Percentiles rank a stretch among this genome's conserved stretches.
Evolutionary conservation across 2,329 filamentous ascomycete species (phyloP).

Genomic region (Phaeosphaeriaceae sp.): DNA sequence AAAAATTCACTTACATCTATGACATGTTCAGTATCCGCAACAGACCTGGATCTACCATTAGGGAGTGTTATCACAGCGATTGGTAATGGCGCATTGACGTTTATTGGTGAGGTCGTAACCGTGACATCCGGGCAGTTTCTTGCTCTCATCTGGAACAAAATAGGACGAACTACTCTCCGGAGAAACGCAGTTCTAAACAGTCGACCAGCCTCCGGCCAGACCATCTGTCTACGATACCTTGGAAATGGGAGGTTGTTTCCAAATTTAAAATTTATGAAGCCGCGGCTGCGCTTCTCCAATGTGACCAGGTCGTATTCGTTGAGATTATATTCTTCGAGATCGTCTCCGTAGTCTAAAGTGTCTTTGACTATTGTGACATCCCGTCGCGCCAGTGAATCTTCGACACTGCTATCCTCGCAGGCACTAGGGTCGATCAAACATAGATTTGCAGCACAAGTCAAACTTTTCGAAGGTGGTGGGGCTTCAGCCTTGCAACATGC

Average conservation of each 20-base stretch:
- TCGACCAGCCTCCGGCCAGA: background rate
- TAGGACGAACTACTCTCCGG: background rate
- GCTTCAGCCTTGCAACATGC: background rate
- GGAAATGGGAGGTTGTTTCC: background rate
- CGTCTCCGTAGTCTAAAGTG: background rate
- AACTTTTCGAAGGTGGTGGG: background rate
- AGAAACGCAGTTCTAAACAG: background rate
- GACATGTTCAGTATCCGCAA: background rate
- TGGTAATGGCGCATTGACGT: background rate
- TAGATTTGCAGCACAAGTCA: background rate
- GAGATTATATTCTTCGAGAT: too few relatives aligned
- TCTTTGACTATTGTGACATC: background rate
- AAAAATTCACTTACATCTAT: background rate
- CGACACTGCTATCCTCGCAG: background rate
- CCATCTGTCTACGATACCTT: background rate
- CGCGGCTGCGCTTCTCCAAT: background rate
- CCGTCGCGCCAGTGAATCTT: background rate
- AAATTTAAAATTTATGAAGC: background rate
- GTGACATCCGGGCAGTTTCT: background rate
- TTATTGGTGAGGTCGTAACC: background rate
- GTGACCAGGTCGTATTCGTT: too few relatives aligned
- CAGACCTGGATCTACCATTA: background rate
- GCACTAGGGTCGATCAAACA: background rate
- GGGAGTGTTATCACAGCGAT: background rate
- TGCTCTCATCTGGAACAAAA: background rate